These are phyloP conservation scores for Mycena sanguinolenta DNA, from an alignment of 768 basidiomycete species.

Conservation along the genomic window DNA sequence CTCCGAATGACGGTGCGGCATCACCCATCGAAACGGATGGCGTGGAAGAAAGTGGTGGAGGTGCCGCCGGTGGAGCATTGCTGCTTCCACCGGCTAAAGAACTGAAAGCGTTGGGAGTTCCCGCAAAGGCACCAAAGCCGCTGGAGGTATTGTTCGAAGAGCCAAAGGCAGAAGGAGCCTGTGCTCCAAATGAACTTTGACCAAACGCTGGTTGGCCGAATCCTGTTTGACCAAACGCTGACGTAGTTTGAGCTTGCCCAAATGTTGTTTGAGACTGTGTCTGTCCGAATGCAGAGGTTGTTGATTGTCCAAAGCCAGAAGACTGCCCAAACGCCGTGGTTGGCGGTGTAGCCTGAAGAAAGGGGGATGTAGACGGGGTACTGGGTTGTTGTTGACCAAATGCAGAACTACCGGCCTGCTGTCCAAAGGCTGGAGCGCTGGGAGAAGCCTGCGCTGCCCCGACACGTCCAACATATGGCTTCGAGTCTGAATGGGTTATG, in stretches of 20 bases:
- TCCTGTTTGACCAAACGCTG: slow-evolving; percentile 53
- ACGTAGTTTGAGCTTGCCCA: slow-evolving; percentile 27
- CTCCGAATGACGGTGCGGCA: slow-evolving; percentile 46
- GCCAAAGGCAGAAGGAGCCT: slow-evolving; percentile 52
- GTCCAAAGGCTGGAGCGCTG: slow-evolving; percentile 30
- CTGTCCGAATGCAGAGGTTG: slow-evolving; percentile 45
- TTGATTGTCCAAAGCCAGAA: slow-evolving; percentile 37
- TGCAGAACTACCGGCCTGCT: slow-evolving; percentile 1
- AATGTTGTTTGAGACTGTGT: slow-evolving; percentile 40
- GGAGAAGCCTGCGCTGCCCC: slow-evolving; percentile 36
- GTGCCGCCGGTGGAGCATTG: slow-evolving; percentile 29
- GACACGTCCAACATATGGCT: slow-evolving; percentile 70
- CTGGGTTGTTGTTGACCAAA: slow-evolving; percentile 24
- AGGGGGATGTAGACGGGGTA: slow-evolving; percentile 40
- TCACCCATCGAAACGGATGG: slow-evolving; percentile 46
- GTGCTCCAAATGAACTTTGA: slow-evolving; percentile 47
- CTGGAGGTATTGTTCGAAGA: slow-evolving; percentile 41
- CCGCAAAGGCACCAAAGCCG: slow-evolving; percentile 46
- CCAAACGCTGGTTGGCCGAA: slow-evolving; percentile 54
- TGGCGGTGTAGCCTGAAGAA: slow-evolving; percentile 40
- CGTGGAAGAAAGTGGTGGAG: slow-evolving; percentile 33
- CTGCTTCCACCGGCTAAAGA: slow-evolving; percentile 34
- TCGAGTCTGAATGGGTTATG: slow-evolving; percentile 67
- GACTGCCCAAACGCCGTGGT: slow-evolving; percentile 47
- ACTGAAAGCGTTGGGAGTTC: slow-evolving; percentile 43